Evolutionary conservation across 352 stramenopile species (phyloP), one percentile per base, ranked within the genome.

Genomic region (Pythium aphanidermatum): DNA sequence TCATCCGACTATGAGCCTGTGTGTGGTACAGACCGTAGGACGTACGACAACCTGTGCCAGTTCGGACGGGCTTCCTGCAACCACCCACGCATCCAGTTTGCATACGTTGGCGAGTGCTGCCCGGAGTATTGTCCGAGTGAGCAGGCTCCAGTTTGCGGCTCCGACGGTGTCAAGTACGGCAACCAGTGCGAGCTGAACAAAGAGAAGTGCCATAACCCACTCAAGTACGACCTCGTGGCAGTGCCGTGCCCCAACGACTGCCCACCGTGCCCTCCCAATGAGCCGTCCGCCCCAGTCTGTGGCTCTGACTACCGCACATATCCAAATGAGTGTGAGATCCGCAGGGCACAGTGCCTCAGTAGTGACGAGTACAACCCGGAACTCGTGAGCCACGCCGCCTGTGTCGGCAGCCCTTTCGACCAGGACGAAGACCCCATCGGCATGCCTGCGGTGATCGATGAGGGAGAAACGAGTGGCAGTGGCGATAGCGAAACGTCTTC

Each of bases 261-360:
- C 16, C 14, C 5, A 3, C 4, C 29, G 21, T 17, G 9, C 9
- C 6, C 5, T 34, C n/a, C 13, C 6, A 6, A n/a, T 23, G 23
- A n/a, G 10, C 32, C 10, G 8, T n/a, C n/a, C n/a, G 8, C 27
- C 12, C 51, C 51, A 4, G 26, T 51, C 5, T 59, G 51, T 25
- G 51, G 41, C 9, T 47, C 33, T 8, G 41, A 59, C 31, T 42
- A 42, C 24, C 26, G 33, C 5, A 59, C 51, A 24, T 59, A 59
- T 26, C 29, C 14, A 12, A 59, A 59, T 28, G 29, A 48, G 28
- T 59, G 40, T 32, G 42, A 44, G 26, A 29, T 53, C 13, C 13
- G 20, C 5, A 17, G 17, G 5, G 51, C 41, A 4, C 41, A 59
- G 19, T 59, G 51, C 30, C 13, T 25, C 13, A 43, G 36, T 13